Base-by-base conservation (phyloP, 306 rosid species). In the Castanea mollissima region DNA sequence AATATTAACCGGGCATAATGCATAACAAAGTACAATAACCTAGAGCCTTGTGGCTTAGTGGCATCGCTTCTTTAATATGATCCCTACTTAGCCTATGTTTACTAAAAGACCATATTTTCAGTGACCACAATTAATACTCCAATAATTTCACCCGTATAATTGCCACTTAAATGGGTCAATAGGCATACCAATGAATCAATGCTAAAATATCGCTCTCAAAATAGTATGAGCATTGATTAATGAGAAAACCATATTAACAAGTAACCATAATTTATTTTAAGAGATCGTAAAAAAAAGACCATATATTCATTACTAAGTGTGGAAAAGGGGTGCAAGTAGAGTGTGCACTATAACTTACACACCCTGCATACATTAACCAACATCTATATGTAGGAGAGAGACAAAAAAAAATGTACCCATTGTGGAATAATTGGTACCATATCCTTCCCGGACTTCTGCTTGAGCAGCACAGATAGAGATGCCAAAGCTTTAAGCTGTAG, bases 401-500 rank as follows among this genome's bases (percentile, higher is more conserved):
- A 69, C 25, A 25, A 74, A 64, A 79, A 79, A 21, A 78, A 74
- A 69, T 41, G 29, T 92, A 94, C 99, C 97, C 99, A 94, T 81
- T 92, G 99, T 44, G 99, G 97, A 87, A 92, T 86, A 73, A 91
- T 85, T 29, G 88, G 85, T 57, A 83, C 83, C 52, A 85, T 79
- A 74, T 91, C 99, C 88, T 86, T 92, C 20, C 87, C 73, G 55
- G 95, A 85, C 84, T 85, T 92, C 77, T 92, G 87, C 88, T 92
- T 88, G 78, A 92, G 84, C 82, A 91, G 82, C 14, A 60, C 56
- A 29, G 97, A 92, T 74, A 94, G 86, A 84, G 97, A 79, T 18
- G 90, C 75, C 90, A 94, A 83, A 44, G 97, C 99, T 84, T 94
- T 94, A 69, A 92, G 97, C 99, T 94, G 94, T 87, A 74, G 77